A percentile compares a stretch with the other conserved stretches of the same genome.
phyloP scores from a whole-genome alignment of 345 rosid genomes.

The Geranium rotundifolium region DNA sequence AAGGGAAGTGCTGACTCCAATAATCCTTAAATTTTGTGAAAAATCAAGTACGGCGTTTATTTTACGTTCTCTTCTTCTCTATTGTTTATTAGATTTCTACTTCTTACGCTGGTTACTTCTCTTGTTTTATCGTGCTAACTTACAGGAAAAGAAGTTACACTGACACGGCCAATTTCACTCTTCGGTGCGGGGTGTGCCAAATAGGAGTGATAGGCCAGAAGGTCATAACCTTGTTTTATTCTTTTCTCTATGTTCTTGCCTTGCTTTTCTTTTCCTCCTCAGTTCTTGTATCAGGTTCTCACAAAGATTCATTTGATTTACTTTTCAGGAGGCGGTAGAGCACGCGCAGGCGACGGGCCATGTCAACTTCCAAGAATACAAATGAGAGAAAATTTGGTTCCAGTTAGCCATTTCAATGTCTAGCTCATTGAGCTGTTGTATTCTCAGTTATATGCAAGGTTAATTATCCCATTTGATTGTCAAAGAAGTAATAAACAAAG shows the following conservation, averaged over 20 bases:
- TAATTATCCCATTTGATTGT: not conserved
- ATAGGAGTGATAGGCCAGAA: conserved; percentile 83
- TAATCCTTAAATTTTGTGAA: too few species aligned
- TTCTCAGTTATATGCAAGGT: not conserved
- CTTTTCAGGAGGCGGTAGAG: conserved; percentile 66
- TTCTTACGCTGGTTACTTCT: not conserved
- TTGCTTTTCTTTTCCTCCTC: not conserved
- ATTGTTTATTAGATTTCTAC: too few species aligned
- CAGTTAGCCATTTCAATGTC: not conserved
- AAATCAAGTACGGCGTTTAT: too few species aligned
- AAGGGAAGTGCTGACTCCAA: too few species aligned
- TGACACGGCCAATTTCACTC: conserved; percentile 66
- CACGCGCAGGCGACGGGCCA: conserved; percentile 96
- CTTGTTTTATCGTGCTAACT: not conserved
- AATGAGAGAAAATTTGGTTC: conserved; percentile 14
- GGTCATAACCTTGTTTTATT: conserved; percentile 21
- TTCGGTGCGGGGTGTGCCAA: conserved; percentile 94
- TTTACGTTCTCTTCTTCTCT: too few species aligned
- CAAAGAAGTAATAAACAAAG: not conserved
- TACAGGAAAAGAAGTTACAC: conserved; percentile 76
- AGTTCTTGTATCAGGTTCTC: not conserved
- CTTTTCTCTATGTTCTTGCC: not conserved
- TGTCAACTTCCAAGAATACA: conserved; percentile 80
- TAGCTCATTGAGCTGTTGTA: not conserved
- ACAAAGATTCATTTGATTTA: not conserved